Base-by-base conservation (phyloP, 305 asterid species). In the Rubia balearica region DNA sequence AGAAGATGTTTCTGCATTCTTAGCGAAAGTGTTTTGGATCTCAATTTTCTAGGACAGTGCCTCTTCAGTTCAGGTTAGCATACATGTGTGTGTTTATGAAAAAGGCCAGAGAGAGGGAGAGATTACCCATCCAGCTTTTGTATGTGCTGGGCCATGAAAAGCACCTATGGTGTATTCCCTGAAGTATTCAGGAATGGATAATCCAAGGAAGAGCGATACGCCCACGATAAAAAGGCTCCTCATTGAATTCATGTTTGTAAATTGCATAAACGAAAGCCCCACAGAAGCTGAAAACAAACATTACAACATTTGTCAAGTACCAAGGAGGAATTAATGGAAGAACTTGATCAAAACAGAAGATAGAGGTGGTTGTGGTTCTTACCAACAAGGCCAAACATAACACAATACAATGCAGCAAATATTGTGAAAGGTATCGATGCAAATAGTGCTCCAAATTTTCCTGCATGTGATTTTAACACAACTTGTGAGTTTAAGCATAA, bases 201-300 rank as follows among this genome's bases (percentile, higher is more conserved):
- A 74, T 13, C 98, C 98, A 2, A 95, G 91, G 85, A 85, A 95
- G 65, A 95, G 84, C 49, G 99, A 95, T 40, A 95, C 96, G 0
- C 99, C 97, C 3, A 78, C 70, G 3, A 91, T 91, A 81, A 91
- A 95, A 73, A 95, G 97, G 85, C 90, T 91, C 71, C 99, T 86
- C 97, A 88, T 87, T 27, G 97, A 95, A 81, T 95, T 91, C 98
- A 91, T 91, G 90, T 91, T 91, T 45, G 99, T 91, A 84, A 95
- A 95, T 77, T 95, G 98, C 75, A 95, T 63, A 71, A 91, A 95
- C 19, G 99, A 95, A 75, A 95, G 73, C 65, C 99, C 99, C 74
- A 88, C 89, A 0, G 99, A 86, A 84, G 99, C 99, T 95, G 90
- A 40, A 76, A 76, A 83, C 16, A 43, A 36, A 7, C 21, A 8